These are phyloP conservation scores for Pseudogymnoascus sp. DNA, from an alignment of 2,329 filamentous ascomycete species.

Conservation along the genomic window DNA sequence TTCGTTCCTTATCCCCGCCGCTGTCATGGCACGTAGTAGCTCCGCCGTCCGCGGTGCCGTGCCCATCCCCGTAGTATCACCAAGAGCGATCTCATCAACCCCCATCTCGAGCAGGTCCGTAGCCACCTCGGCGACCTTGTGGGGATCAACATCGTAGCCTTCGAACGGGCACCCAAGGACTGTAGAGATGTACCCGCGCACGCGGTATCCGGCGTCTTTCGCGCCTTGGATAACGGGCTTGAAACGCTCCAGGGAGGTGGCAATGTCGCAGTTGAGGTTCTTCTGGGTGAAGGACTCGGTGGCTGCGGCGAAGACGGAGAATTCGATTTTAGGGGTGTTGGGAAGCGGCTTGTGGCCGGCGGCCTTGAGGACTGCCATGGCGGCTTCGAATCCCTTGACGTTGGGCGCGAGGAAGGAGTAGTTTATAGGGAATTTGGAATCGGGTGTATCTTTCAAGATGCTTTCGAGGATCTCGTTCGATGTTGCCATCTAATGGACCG, in stretches of 20 bases:
- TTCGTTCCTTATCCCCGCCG: conserved; percentile 60
- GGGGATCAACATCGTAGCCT: conserved; percentile 56
- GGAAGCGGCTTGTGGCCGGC: conserved; percentile 16
- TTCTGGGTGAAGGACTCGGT: conserved; percentile 73
- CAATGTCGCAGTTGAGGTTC: conserved; percentile 76
- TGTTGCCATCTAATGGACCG: conserved; percentile 59
- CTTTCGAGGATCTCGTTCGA: conserved; percentile 68
- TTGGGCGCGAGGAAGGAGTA: conserved; percentile 82
- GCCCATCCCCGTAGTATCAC: conserved; percentile 87
- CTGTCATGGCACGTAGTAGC: conserved; percentile 56
- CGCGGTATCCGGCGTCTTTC: conserved; percentile 57
- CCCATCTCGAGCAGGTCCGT: conserved; percentile 72
- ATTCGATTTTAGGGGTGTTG: conserved; percentile 47
- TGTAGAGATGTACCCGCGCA: conserved; percentile 74
- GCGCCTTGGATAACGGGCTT: conserved; percentile 61
- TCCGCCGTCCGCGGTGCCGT: conserved; percentile 64
- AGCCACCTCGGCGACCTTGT: conserved; percentile 59
- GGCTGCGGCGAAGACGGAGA: conserved; percentile 75
- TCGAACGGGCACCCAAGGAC: conserved; percentile 75
- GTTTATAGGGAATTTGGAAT: conserved; percentile 50
- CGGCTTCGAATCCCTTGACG: conserved; percentile 61
- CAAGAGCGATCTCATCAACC: conserved; percentile 82
- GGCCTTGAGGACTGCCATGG: conserved; percentile 43
- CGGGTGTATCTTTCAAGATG: conserved; percentile 51
- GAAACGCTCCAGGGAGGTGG: conserved; percentile 65